Evolutionary conservation across 441 rosid species (phyloP).

Genomic region (Gossypium aridum): DNA sequence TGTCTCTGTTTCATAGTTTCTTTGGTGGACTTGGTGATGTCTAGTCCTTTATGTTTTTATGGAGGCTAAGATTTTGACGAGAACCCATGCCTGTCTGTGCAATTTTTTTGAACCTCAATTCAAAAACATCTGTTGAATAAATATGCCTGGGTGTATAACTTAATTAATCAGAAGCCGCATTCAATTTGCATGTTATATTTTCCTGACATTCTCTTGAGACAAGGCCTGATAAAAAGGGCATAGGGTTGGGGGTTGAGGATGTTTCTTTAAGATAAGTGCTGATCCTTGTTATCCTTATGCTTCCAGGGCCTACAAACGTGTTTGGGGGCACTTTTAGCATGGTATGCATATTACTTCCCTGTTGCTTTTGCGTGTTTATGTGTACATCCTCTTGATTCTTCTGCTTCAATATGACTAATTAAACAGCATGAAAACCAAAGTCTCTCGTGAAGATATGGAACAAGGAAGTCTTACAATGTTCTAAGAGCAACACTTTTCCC

Average conservation of each 20-base stretch:
- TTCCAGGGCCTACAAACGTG: constrained; percentile 56
- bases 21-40: neutral
- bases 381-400: neutral
- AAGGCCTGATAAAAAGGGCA: neutral
- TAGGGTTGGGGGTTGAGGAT: neutral
- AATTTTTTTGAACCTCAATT: neutral
- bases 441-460: neutral
- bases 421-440: neutral
- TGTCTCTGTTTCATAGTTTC: neutral
- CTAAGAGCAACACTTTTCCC: neutral
- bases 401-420: neutral
- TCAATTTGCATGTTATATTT: neutral
- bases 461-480: neutral
- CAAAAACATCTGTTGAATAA: neutral
- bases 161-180: neutral
- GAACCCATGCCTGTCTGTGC: neutral
- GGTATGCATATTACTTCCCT: constrained; percentile 26
- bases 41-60: neutral
- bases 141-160: neutral
- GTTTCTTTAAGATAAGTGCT: constrained; percentile 11
- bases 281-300: constrained; percentile 19
- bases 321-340: constrained; percentile 43
- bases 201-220: neutral
- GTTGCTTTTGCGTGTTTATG: neutral
- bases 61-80: neutral